Evolutionary conservation across 2,329 filamentous ascomycete genomes (phyloP), one percentile per base, ranked within the genome.

Genomic region (Pseudocercospora vitis): DNA sequence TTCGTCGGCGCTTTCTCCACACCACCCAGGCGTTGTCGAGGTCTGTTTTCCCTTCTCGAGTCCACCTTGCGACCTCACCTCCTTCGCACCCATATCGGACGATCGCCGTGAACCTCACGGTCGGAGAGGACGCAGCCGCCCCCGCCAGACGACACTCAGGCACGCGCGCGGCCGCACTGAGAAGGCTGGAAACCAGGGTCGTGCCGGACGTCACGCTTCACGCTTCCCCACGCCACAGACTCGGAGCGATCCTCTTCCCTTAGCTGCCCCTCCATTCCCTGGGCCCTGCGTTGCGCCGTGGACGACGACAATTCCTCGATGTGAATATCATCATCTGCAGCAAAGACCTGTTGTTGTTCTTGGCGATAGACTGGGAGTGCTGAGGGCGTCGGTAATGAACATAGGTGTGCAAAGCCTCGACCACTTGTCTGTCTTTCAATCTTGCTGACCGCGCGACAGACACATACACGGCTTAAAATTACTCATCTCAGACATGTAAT

Each of bases 401-500:
- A 65, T 65, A 65, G 59, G 65, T 67, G 35, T 26, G 61, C 39
- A 12, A 26, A 11, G 14, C 16, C n/a, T 37, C 37, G 32, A 51
- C 29, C 35, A 16, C 28, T n/a, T 50, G 24, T 44, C 59, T 51
- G 48, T 50, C 50, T 9, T 23, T 39, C 7, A 14, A 21, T 6
- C 18, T 42, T 47, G 39, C 46, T 48, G 46, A 48, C 19, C 7
- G 14, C 23, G n/a, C 16, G 8, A 11, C 29, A 56, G 53, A 48
- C 53, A 56, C 42, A 44, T 60, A 64, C 54, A 63, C 61, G 55
- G 39, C 53, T 60, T 65, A 52, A 53, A 64, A 55, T 54, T 28
- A 37, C 31, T 49, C 37, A 47, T 55, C 55, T 55, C 55, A 50
- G 60, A 61, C 50, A 66, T 66, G 64, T 66, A 66, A 60, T 65